Percentiles rank a stretch among this genome's conserved stretches.
phyloP scores from a whole-genome alignment of 164 flowering plant genomes.

The Sedum album region DNA sequence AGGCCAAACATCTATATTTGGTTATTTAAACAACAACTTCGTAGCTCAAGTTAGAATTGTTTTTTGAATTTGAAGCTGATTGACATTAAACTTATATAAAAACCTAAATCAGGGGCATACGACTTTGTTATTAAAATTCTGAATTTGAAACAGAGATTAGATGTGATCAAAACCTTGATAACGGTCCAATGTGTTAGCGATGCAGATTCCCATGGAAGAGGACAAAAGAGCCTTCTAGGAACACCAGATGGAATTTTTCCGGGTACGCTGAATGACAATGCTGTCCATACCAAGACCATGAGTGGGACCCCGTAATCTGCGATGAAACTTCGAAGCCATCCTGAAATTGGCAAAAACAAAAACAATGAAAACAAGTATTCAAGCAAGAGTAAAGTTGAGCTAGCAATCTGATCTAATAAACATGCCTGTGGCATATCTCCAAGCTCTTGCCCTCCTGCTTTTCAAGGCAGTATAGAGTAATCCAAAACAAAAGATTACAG shows the following conservation, averaged over 20 bases:
- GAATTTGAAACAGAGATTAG: background rate
- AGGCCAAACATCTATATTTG: background rate
- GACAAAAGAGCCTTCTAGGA: conserved; percentile 29
- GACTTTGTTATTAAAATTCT: background rate
- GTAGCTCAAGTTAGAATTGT: background rate
- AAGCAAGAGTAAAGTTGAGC: background rate
- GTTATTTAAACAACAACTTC: background rate
- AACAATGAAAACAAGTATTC: background rate
- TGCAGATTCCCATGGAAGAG: conserved; percentile 20
- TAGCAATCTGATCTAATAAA: background rate
- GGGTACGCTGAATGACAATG: conserved; percentile 22
- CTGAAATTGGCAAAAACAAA: conserved; percentile 11
- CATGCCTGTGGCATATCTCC: conserved; percentile 55
- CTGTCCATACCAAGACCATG: conserved; percentile 34
- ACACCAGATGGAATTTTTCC: conserved; percentile 23
- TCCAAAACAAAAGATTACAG: conserved; percentile 40
- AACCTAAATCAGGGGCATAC: background rate
- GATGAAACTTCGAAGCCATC: conserved; percentile 35
- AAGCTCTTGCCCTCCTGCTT: conserved; percentile 53
- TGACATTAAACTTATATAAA: no score
- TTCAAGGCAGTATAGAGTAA: conserved; percentile 39
- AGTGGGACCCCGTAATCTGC: conserved; percentile 39
- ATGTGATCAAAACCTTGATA: conserved; percentile 11
- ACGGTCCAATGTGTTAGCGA: conserved; percentile 23
- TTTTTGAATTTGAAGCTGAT: no score